A percentile compares a stretch with the other conserved stretches of the same genome.
Evolutionary conservation across 345 rosid species (phyloP).

Genomic region (Kernera saxatilis): DNA sequence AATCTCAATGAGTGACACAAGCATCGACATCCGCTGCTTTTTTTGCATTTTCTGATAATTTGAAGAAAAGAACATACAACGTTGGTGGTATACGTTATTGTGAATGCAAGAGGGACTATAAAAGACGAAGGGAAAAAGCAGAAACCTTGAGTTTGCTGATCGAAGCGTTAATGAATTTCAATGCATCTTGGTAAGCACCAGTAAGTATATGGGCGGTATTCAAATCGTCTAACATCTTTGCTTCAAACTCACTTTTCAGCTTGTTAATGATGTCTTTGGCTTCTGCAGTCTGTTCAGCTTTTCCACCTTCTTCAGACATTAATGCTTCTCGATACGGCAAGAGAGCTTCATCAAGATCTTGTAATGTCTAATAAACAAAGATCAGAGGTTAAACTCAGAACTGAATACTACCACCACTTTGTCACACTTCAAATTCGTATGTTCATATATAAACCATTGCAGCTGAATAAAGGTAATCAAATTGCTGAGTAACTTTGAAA

Average conservation of each 20-base stretch:
- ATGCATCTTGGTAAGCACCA: conserved; percentile 75
- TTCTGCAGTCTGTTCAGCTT: conserved; percentile 38
- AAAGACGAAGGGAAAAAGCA: not conserved
- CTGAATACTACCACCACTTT: not conserved
- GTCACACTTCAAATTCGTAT: not conserved
- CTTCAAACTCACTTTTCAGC: conserved; percentile 51
- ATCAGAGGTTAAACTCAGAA: not conserved
- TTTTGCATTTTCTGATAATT: conserved; percentile 65
- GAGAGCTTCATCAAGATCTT: conserved; percentile 66
- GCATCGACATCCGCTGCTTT: conserved; percentile 50
- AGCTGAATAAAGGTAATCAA: not conserved
- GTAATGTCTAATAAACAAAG: conserved; percentile 52
- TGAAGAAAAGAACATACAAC: not conserved
- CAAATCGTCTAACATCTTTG: conserved; percentile 79
- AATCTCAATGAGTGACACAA: conserved; percentile 54
- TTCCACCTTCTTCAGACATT: conserved; percentile 31
- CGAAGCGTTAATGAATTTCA: conserved; percentile 69
- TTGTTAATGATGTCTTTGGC: conserved; percentile 50
- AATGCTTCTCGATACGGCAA: conserved; percentile 40
- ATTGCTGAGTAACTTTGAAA: not conserved
- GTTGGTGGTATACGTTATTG: not conserved
- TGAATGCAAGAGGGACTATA: not conserved
- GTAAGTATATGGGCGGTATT: conserved; percentile 69
- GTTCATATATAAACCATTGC: not conserved
- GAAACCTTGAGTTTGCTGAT: conserved; percentile 59